A percentile compares a stretch with the other conserved stretches of the same genome.
These are phyloP conservation scores for Eremomyces bilateralis DNA, from an alignment of 495 filamentous ascomycete species.

Conservation along the genomic window DNA sequence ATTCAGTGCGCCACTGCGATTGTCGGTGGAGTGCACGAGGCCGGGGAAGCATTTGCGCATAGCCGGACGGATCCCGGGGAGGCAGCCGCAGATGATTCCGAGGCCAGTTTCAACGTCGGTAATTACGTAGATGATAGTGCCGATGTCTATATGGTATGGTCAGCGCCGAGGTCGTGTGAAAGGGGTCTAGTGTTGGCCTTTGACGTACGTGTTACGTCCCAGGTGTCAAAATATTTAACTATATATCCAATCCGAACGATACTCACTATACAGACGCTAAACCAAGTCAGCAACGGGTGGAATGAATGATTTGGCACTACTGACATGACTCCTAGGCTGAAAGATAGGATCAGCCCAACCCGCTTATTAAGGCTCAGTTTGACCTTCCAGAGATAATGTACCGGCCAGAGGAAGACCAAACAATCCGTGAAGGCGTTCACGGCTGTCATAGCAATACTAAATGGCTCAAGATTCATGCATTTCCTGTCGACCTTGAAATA, in stretches of 20 bases:
- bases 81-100: not conserved
- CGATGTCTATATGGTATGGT: no score
- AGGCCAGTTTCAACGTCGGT: not conserved
- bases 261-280: no score
- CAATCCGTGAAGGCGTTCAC: constrained; percentile 6
- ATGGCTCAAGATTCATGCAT: constrained; percentile 2
- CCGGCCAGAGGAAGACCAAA: constrained; percentile 7
- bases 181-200: no score
- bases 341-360: constrained; percentile 6
- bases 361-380: constrained; percentile 4
- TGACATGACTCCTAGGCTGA: constrained; percentile 6
- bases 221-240: no score
- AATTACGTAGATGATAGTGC: not conserved
- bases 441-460: constrained; percentile 1
- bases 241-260: no score
- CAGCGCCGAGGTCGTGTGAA: no score
- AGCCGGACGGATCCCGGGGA: not conserved
- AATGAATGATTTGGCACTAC: no score
- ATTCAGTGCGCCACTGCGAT: no score
- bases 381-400: constrained; percentile 2
- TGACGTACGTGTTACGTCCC: no score
- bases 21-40: no score
- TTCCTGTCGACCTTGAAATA: no score
- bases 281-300: no score
- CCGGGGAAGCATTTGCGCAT: not conserved